Percentiles rank a stretch among this genome's conserved stretches.
Evolutionary conservation across 2,329 filamentous ascomycete genomes (phyloP).

Genomic region (Phoma sp.): DNA sequence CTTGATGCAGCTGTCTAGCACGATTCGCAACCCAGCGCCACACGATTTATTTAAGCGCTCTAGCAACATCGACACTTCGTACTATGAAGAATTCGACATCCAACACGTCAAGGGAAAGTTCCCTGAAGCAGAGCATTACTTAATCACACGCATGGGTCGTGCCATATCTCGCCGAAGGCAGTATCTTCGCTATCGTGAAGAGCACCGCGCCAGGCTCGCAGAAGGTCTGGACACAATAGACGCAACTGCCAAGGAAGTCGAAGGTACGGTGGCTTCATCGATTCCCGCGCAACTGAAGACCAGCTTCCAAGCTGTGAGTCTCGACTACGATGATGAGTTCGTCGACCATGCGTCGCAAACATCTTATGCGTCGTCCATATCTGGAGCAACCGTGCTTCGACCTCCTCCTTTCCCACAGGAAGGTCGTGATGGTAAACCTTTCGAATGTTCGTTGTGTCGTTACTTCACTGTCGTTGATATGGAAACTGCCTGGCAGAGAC

Average conservation of each 20-base stretch:
- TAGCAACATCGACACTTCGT: neutral
- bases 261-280: neutral
- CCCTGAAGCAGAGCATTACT: no score
- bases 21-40: neutral
- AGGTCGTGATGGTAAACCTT: neutral
- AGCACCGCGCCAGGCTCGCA: conserved; percentile 24
- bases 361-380: conserved; percentile 30
- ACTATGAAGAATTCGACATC: neutral
- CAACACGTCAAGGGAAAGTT: no score
- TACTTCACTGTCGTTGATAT: neutral
- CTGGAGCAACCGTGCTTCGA: neutral
- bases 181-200: conserved; percentile 39
- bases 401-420: neutral
- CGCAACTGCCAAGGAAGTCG: neutral
- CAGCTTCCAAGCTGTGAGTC: neutral
- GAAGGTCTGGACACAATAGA: conserved; percentile 16
- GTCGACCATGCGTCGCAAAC: conserved; percentile 25
- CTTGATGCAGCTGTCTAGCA: neutral
- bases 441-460: neutral
- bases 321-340: conserved; percentile 22
- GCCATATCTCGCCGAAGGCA: conserved; percentile 35
- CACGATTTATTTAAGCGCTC: neutral
- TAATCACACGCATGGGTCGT: no score
- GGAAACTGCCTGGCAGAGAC: neutral
- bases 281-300: neutral